Conservation (phyloP, 345 rosid species). For the Melaleuca alternifolia region DNA sequence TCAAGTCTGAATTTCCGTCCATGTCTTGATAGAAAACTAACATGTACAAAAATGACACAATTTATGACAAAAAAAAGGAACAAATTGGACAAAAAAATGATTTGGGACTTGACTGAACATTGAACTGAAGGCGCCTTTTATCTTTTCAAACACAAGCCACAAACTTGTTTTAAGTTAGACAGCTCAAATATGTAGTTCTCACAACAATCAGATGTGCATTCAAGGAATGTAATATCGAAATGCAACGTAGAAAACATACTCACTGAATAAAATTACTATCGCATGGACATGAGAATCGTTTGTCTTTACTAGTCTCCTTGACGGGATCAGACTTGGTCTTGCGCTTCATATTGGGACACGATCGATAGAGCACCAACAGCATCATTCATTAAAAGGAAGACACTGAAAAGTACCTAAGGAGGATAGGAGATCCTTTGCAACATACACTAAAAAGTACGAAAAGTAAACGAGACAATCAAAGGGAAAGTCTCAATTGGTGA, state of each 20-base stretch:
- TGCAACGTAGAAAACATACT: background rate
- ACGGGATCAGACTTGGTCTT: background rate
- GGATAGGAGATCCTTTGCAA: too few species aligned
- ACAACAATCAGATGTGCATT: background rate
- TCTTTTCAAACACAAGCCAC: background rate
- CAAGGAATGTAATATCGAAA: background rate
- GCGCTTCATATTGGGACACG: background rate
- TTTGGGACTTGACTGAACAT: background rate
- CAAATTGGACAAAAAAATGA: background rate
- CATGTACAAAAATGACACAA: background rate
- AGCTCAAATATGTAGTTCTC: background rate
- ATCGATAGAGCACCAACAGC: background rate
- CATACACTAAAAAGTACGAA: too few species aligned
- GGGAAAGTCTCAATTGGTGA: too few species aligned
- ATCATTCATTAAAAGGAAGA: background rate
- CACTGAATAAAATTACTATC: background rate
- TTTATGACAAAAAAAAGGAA: too few species aligned
- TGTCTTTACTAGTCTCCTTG: background rate
- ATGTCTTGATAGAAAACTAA: background rate
- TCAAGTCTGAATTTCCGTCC: background rate
- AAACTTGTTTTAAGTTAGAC: background rate
- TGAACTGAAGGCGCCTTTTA: background rate
- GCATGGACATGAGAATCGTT: background rate
- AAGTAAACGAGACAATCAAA: too few species aligned
- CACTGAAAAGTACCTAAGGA: too few species aligned